Evolutionary conservation across 2,329 filamentous ascomycete genomes (phyloP), one percentile per base, ranked within the genome.

Genomic region (Aspergillus fumigatus): DNA sequence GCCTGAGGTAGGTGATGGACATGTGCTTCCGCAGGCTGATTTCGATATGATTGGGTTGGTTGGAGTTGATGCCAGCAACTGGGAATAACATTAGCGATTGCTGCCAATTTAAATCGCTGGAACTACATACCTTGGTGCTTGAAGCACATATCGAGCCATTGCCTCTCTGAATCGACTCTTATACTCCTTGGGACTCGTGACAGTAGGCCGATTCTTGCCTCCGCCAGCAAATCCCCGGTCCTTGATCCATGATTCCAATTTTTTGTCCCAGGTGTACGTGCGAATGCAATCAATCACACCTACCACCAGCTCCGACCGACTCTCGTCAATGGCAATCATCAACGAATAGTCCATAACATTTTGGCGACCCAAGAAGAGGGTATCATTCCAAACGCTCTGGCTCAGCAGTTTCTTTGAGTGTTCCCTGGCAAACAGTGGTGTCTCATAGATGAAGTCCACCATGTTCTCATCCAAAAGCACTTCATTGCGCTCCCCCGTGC

Each of bases 221-320:
- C 89, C 85, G 29, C 87, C 87, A 56, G 87, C 88, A 67, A 92
- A 91, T 0, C 90, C 94, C 41, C 93, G 88, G 70, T 97, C 92
- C 75, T 99, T 99, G 82, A 99, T 97, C 94, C 94, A 99, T 54
- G 88, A 94, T 77, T 99, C 94, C n/a, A 99, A 84, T 72, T 97
- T 97, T 81, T 99, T 99, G 79, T 99, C 94, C 92, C 94, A 99
- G 0, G 94, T 99, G 71, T 97, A 99, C 0, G 94, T 99, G 54
- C 94, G 86, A 64, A 99, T 97, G 72, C 94, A 97, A 73, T 99
- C 93, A 62, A 99, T 97, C 67, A 99, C 97, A 4, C 94, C 94
- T 2, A 99, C 92, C 14, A 97, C 91, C 14, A 99, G 84, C 75
- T 99, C 93, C 67, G 93, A 92, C 61, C 86, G 84, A 40, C 82